Evolutionary conservation across 257 asterid genomes (phyloP), one percentile per base, ranked within the genome.

Genomic region (Nicotiana benthamiana): DNA sequence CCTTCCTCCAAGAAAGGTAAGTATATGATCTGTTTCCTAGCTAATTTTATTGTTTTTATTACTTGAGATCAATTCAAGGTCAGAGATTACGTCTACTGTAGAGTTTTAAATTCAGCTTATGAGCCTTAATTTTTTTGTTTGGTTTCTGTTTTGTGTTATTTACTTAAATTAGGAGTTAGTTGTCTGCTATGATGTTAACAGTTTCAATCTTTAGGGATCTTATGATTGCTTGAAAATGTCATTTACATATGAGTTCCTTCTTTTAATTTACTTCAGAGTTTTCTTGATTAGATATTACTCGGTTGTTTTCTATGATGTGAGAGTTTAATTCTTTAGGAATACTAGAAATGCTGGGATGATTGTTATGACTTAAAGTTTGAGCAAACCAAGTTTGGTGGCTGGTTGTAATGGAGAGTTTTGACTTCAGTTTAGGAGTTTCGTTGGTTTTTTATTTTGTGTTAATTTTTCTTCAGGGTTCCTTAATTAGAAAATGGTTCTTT

Each of bases 1-100:
- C 98, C n/a, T 91, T 92, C 87, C 87, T 95, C 78, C 97, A 93
- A 89, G 98, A 95, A 84, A 93, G 99, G 97, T 95, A 24, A 12
- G n/a, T 10, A 43, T 10, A 48, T 68, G 26, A 77, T 60, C 2
- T 17, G 32, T 27, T 34, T 66, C 2, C 4, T 66, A 32, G 36
- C 52, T 66, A 66, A 18, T 12, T 26, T 54, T 27, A 27, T 9
- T 40, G 36, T 9, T 57, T 80, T 53, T 59, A n/a, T 34, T 34
- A 20, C 15, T 20, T 60, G 22, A 5, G 48, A 78, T 60, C 81
- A 20, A 60, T 11, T 76, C 54, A 28, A 76, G 20, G 36, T 64
- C 74, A 65, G 48, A 28, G 16, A 30, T 13, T 65, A 36, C 24
- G 24, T 65, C 15, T 65, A 65, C 1, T 16, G 17, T 32, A 32